Conservation (phyloP, 2,329 filamentous ascomycete species). For the Aspergillus sp. region DNA sequence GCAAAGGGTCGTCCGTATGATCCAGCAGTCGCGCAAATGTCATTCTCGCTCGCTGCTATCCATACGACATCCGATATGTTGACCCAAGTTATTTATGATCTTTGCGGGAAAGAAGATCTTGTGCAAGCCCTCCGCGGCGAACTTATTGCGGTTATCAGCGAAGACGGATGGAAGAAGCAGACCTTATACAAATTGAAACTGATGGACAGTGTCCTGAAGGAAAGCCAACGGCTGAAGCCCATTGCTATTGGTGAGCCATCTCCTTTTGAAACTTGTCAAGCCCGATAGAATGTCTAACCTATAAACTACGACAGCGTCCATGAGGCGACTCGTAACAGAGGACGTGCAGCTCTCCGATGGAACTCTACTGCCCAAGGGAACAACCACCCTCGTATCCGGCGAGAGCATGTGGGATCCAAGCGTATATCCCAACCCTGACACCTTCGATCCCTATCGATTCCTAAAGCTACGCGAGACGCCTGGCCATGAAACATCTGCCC, state of each 20-base stretch:
- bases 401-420: neutral
- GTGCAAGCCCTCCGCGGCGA: too few relatives aligned
- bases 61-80: constrained; percentile 25
- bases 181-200: constrained; percentile 39
- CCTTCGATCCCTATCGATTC: neutral
- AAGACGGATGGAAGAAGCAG: too few relatives aligned
- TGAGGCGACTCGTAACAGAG: too few relatives aligned
- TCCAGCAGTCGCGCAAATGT: too few relatives aligned
- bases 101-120: constrained; percentile 9
- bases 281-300: too few relatives aligned
- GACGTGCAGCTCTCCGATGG: neutral
- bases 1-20: too few relatives aligned
- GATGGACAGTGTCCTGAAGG: constrained; percentile 46
- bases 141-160: too few relatives aligned
- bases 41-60: constrained; percentile 22
- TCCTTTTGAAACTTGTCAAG: too few relatives aligned
- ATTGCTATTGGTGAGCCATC: too few relatives aligned
- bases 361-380: neutral
- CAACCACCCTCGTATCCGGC: too few relatives aligned
- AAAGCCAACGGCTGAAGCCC: constrained; percentile 36
- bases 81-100: constrained; percentile 21
- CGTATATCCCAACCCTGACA: neutral
- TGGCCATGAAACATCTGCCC: neutral
- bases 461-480: neutral
- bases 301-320: too few relatives aligned